Conservation (phyloP, 257 asterid genomes). For the Agastache rugosa region DNA sequence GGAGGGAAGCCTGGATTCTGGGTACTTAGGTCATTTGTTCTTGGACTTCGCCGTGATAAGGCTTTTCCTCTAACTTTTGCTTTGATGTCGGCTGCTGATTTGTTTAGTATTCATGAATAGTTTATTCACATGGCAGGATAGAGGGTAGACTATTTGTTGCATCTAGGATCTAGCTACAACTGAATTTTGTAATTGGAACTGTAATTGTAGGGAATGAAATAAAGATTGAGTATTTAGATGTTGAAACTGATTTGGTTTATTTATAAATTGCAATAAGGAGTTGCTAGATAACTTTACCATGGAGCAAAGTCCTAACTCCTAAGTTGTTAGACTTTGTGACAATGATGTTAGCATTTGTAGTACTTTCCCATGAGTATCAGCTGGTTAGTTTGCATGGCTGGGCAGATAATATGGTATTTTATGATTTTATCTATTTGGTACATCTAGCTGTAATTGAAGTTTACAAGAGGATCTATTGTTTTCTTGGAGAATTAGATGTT, state of each 20-base stretch:
- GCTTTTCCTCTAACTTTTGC: neutral
- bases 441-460: neutral
- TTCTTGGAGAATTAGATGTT: neutral
- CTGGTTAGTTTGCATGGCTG: neutral
- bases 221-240: neutral
- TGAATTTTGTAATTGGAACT: neutral
- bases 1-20: neutral
- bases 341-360: neutral
- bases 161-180: neutral
- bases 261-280: neutral
- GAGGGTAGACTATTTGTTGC: neutral
- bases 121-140: constrained; percentile 1
- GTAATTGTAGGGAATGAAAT: neutral
- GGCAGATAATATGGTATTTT: neutral
- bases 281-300: neutral
- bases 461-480: neutral
- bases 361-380: neutral
- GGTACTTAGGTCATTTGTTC: neutral
- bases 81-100: constrained; percentile 4
- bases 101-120: constrained; percentile 15
- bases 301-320: neutral
- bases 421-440: neutral
- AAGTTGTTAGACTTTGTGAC: neutral
- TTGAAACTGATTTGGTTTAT: neutral
- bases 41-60: neutral